phyloP scores from a whole-genome alignment of 106 monocot genomes.

The Dioscorea dumetorum region DNA sequence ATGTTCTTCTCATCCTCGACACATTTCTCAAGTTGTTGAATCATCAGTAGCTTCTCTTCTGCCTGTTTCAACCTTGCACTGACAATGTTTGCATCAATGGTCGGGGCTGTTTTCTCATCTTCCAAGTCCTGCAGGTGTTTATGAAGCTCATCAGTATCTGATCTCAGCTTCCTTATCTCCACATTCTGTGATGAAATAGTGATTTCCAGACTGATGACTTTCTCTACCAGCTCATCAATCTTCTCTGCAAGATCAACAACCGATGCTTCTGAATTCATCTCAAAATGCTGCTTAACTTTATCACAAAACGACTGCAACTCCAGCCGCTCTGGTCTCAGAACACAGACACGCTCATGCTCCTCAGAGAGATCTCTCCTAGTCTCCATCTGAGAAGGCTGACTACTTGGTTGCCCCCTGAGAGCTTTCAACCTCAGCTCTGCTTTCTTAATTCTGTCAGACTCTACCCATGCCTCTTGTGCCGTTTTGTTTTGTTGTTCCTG shows the following conservation, averaged over 20 bases:
- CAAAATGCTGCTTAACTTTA: slow-evolving; percentile 20
- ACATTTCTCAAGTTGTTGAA: slow-evolving; percentile 17
- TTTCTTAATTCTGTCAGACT: slow-evolving; percentile 1
- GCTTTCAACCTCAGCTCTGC: slow-evolving; percentile 3
- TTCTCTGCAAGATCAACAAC: slow-evolving; percentile 27
- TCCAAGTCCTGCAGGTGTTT: slow-evolving; percentile 20
- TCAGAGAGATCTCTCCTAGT: not conserved
- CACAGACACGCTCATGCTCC: not conserved
- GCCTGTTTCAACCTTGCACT: slow-evolving; percentile 10
- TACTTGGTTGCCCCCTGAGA: not conserved
- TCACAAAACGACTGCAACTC: slow-evolving; percentile 18
- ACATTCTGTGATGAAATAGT: slow-evolving; percentile 27
- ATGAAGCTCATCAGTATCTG: slow-evolving; percentile 7
- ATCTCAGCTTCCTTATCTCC: slow-evolving; percentile 15
- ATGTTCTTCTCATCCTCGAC: slow-evolving; percentile 11
- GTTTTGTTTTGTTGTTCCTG: slow-evolving; percentile 5
- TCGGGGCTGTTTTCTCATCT: slow-evolving; percentile 12
- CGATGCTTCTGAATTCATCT: slow-evolving; percentile 12
- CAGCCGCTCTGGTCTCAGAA: slow-evolving; percentile 13
- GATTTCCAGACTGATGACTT: slow-evolving; percentile 20
- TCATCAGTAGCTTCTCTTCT: slow-evolving; percentile 16
- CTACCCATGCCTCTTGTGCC: not conserved
- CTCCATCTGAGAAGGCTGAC: not conserved
- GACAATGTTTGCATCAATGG: not conserved
- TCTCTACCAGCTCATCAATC: slow-evolving; percentile 31